Evolutionary conservation across 2,329 filamentous ascomycete species (phyloP).

Genomic region (Arthrobotrys pseudoclavata): DNA sequence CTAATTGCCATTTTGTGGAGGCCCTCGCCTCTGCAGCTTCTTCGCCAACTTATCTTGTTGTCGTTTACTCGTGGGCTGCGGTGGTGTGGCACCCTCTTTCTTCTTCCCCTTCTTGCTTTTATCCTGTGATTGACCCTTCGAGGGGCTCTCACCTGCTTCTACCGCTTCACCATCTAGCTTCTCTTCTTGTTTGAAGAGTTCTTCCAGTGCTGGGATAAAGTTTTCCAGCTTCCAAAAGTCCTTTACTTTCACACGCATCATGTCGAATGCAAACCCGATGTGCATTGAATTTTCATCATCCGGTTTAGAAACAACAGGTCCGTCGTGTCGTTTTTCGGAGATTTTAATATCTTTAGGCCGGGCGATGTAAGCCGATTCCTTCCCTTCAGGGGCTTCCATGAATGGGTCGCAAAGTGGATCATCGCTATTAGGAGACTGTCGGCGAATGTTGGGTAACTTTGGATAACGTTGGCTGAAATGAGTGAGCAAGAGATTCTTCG

Average conservation of each 20-base stretch:
- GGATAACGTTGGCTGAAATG: constrained; percentile 97
- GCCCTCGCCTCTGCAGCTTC: constrained; percentile 10
- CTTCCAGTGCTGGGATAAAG: constrained; percentile 74
- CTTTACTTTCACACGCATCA: constrained; percentile 79
- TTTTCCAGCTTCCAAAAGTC: constrained; percentile 77
- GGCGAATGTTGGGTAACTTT: constrained; percentile 74
- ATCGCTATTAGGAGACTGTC: constrained; percentile 63
- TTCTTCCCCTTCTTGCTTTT: constrained; percentile 45
- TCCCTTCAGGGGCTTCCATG: constrained; percentile 49
- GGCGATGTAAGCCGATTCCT: constrained; percentile 12
- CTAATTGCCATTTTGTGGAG: constrained; percentile 6
- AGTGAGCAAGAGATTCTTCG: constrained; percentile 84
- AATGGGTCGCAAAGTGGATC: constrained; percentile 63
- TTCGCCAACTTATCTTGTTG: constrained; percentile 16
- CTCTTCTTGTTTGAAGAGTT: constrained; percentile 70
- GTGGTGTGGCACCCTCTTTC: constrained; percentile 15
- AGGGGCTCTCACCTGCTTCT: constrained; percentile 48
- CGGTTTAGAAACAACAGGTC: constrained; percentile 42
- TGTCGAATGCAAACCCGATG: constrained; percentile 81
- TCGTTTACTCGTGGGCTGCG: constrained; percentile 26
- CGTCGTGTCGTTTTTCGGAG: constrained; percentile 17
- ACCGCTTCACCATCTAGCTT: constrained; percentile 60
- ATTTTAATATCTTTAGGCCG: constrained; percentile 18
- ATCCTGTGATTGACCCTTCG: constrained; percentile 59
- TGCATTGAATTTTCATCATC: constrained; percentile 69